phyloP scores from a whole-genome alignment of 345 rosid species.

The Hibiscus trionum region DNA sequence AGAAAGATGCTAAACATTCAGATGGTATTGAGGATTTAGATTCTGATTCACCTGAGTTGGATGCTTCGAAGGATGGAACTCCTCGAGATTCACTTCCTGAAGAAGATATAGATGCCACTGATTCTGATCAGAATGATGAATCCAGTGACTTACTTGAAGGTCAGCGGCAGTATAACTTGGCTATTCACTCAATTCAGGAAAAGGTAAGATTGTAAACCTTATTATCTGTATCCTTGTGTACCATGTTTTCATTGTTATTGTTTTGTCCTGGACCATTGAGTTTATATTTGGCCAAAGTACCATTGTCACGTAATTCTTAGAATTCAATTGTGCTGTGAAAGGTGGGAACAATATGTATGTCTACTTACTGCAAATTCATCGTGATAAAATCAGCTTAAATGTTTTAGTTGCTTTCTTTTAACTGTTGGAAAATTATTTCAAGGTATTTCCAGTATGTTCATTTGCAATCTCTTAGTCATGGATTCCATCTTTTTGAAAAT shows the following conservation, averaged over 20 bases:
- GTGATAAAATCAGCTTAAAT: background rate
- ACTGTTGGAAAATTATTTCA: background rate
- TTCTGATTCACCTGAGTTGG: slow-evolving; percentile 59
- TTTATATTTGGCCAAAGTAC: background rate
- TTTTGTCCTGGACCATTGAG: background rate
- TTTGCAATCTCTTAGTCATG: background rate
- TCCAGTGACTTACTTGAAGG: slow-evolving; percentile 84
- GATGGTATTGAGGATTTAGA: slow-evolving; percentile 76
- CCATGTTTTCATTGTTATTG: slow-evolving; percentile 5
- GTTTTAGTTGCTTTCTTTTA: background rate
- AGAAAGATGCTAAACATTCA: slow-evolving; percentile 68
- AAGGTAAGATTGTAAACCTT: slow-evolving; percentile 39
- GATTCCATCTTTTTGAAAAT: background rate
- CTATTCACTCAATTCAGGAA: slow-evolving; percentile 93
- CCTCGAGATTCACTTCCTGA: slow-evolving; percentile 59
- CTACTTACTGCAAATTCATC: background rate
- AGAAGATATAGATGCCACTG: slow-evolving; percentile 53
- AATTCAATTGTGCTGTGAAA: background rate
- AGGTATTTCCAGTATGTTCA: background rate
- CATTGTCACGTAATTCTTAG: background rate
- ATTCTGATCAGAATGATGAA: slow-evolving; percentile 79
- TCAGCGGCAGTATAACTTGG: slow-evolving; percentile 92
- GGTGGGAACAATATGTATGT: background rate
- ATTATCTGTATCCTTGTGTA: background rate
- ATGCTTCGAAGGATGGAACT: slow-evolving; percentile 61